Evolutionary conservation across 345 rosid genomes (phyloP).

Genomic region (Kernera saxatilis): DNA sequence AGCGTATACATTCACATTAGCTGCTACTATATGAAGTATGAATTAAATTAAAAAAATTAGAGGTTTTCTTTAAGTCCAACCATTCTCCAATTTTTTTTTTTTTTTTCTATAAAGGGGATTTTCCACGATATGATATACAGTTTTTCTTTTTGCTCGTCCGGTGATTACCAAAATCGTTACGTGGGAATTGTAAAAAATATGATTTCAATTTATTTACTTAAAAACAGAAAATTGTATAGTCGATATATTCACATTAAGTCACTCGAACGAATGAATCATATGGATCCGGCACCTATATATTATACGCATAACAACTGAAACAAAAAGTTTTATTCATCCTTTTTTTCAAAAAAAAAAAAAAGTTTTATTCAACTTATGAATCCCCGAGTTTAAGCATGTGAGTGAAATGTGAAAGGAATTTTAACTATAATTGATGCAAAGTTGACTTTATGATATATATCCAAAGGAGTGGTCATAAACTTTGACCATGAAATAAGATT

Average conservation of each 20-base stretch:
- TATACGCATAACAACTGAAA: neutral
- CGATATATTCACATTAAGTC: neutral
- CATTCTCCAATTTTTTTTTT: neutral
- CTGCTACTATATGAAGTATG: neutral
- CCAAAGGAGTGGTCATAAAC: slow-evolving; percentile 3
- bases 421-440: neutral
- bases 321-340: neutral
- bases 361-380: neutral
- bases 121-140: neutral
- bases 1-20: too few species aligned
- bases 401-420: slow-evolving; percentile 15
- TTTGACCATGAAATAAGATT: slow-evolving; percentile 9
- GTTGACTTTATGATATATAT: slow-evolving; percentile 15
- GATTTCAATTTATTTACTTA: neutral
- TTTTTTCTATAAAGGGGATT: neutral
- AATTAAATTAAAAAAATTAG: neutral
- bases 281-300: neutral
- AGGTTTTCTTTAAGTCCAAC: neutral
- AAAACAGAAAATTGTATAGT: neutral
- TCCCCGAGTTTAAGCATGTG: neutral
- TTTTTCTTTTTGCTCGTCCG: neutral
- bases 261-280: neutral
- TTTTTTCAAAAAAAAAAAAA: neutral
- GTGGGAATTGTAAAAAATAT: neutral
- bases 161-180: neutral